Evolutionary conservation across 768 basidiomycete species (phyloP).

Genomic region (Boletus sp.): DNA sequence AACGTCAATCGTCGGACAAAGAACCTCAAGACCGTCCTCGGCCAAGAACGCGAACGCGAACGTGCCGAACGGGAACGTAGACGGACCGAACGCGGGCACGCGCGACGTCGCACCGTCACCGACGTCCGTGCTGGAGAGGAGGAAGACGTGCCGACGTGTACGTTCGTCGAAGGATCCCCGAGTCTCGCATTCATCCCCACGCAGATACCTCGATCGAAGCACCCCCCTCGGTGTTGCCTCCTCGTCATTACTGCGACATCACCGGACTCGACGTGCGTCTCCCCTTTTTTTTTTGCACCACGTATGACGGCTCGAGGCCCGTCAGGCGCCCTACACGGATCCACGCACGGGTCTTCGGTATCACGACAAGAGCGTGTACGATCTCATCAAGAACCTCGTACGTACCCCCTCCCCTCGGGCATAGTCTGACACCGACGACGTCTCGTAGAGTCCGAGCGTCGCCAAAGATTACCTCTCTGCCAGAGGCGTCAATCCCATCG

Average conservation of each 20-base stretch:
- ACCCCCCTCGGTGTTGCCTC: constrained; percentile 77
- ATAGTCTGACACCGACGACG: not conserved
- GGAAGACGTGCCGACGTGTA: constrained; percentile 74
- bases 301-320: not conserved
- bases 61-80: constrained; percentile 59
- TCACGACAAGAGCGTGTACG: constrained; percentile 86
- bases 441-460: constrained; percentile 50
- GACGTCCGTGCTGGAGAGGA: constrained; percentile 30
- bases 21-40: constrained; percentile 75
- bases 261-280: constrained; percentile 70
- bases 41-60: constrained; percentile 78
- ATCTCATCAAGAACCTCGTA: constrained; percentile 73
- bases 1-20: constrained; percentile 72
- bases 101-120: too few species aligned
- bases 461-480: constrained; percentile 76
- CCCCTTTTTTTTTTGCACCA: not conserved
- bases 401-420: constrained; percentile 7
- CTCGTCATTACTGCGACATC: constrained; percentile 79
- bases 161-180: constrained; percentile 25
- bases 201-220: constrained; percentile 81
- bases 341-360: constrained; percentile 78
- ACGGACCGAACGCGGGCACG: constrained; percentile 48
- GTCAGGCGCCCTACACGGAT: constrained; percentile 75
- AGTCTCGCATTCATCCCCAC: not conserved
- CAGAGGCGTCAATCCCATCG: constrained; percentile 49